Evolutionary conservation across 192 early-diverging fungal genomes (phyloP).

Genomic region (Chytriomyces sp.): DNA sequence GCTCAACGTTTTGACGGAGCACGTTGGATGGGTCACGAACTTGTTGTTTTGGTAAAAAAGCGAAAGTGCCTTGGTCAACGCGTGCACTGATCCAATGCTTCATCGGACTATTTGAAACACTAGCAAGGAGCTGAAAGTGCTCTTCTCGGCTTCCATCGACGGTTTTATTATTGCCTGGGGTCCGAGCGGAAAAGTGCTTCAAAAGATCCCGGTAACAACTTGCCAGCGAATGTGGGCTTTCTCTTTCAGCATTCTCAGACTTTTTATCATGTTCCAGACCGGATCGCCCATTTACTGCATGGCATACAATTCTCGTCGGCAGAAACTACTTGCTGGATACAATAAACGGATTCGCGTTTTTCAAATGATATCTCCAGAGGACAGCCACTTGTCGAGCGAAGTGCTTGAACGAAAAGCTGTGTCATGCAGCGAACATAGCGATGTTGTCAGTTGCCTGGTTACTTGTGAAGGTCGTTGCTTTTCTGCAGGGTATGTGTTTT

Average conservation of each 20-base stretch:
- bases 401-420: conserved; percentile 52
- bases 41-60: conserved; percentile 52
- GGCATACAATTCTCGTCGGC: conserved; percentile 61
- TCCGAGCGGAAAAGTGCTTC: conserved; percentile 53
- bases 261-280: conserved; percentile 43
- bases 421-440: conserved; percentile 52
- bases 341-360: conserved; percentile 63
- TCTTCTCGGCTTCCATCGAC: conserved; percentile 63
- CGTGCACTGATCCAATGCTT: neutral
- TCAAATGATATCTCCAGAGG: conserved; percentile 52
- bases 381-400: conserved; percentile 45
- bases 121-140: conserved; percentile 62
- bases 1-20: conserved; percentile 45
- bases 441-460: conserved; percentile 63
- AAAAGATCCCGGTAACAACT: conserved; percentile 56
- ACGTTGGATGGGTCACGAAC: conserved; percentile 61
- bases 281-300: conserved; percentile 62
- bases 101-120: neutral
- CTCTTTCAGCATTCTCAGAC: neutral
- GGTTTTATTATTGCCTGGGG: conserved; percentile 63
- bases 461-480: conserved; percentile 63
- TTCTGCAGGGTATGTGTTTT: conserved; percentile 55
- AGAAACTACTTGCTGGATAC: conserved; percentile 61
- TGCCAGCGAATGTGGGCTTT: neutral
- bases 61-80: neutral